Percentiles rank a stretch among this genome's conserved stretches.
These are phyloP conservation scores for Luffa acutangula DNA, from an alignment of 306 rosid genomes.

Conservation along the genomic window DNA sequence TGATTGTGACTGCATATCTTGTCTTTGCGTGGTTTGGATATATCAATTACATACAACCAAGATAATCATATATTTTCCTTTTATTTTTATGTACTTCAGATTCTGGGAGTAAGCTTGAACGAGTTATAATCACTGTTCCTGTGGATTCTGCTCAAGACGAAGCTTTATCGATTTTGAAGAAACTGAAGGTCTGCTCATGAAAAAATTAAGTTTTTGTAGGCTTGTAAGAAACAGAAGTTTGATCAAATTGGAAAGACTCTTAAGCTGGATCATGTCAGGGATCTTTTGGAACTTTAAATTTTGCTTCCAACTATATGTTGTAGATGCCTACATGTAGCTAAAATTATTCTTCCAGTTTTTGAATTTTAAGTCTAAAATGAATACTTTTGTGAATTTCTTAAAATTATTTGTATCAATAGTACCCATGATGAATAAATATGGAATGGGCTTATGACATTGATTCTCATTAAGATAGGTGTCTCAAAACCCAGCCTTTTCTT, in stretches of 20 bases:
- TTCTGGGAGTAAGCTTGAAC: slow-evolving; percentile 35
- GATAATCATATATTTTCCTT: background rate
- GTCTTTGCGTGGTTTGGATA: background rate
- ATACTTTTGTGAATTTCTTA: background rate
- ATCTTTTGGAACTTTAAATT: background rate
- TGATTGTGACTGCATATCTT: background rate
- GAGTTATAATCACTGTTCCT: slow-evolving; percentile 40
- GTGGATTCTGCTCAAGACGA: slow-evolving; percentile 77
- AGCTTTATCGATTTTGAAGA: slow-evolving; percentile 58
- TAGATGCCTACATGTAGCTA: background rate
- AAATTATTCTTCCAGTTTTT: background rate
- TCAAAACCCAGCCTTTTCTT: background rate
- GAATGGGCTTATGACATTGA: background rate
- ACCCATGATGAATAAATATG: background rate
- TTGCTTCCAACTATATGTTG: background rate
- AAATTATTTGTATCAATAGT: background rate
- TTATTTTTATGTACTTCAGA: slow-evolving; percentile 17
- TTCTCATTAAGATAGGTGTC: background rate
- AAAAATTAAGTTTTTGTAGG: background rate
- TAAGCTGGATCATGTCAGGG: background rate
- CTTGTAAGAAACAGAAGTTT: background rate
- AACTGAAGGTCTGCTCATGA: slow-evolving; percentile 58
- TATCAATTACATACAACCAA: background rate
- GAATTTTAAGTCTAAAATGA: background rate
- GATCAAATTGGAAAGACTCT: background rate